Evolutionary conservation across 805 yeast genomes (phyloP).

Genomic region (Hyphopichia homilentoma): DNA sequence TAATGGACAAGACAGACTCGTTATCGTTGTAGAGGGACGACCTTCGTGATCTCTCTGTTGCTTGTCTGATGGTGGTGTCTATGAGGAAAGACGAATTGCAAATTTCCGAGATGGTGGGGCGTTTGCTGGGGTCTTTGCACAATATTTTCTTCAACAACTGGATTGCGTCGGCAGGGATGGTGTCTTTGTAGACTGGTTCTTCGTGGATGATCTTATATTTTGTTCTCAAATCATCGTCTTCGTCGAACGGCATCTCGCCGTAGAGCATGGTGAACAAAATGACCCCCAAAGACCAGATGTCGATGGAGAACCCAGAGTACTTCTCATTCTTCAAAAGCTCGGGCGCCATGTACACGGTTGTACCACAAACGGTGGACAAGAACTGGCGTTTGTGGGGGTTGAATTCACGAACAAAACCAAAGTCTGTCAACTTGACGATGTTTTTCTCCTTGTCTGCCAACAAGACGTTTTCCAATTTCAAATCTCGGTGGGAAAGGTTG

Average conservation of each 20-base stretch:
- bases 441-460: constrained; percentile 49
- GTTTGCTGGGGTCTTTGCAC: constrained; percentile 56
- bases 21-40: constrained; percentile 21
- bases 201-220: constrained; percentile 56
- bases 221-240: constrained; percentile 66
- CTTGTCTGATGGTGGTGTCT: constrained; percentile 25
- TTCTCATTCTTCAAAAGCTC: constrained; percentile 68
- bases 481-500: constrained; percentile 80
- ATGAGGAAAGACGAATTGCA: constrained; percentile 32
- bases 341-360: constrained; percentile 96
- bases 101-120: constrained; percentile 50
- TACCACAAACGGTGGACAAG: constrained; percentile 86
- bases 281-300: constrained; percentile 90
- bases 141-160: constrained; percentile 53
- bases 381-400: constrained; percentile 42
- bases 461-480: constrained; percentile 76
- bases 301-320: constrained; percentile 78
- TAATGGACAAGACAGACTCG: constrained; percentile 36
- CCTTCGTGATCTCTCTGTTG: constrained; percentile 13
- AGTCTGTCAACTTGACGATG: constrained; percentile 78
- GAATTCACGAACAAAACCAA: constrained; percentile 87
- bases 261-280: constrained; percentile 79
- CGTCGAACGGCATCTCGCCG: constrained; percentile 91
- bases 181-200: constrained; percentile 57
- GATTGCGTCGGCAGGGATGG: constrained; percentile 47